Evolutionary conservation across 2,329 filamentous ascomycete genomes (phyloP), one percentile per base, ranked within the genome.

Genomic region (Botrytis deweyae): DNA sequence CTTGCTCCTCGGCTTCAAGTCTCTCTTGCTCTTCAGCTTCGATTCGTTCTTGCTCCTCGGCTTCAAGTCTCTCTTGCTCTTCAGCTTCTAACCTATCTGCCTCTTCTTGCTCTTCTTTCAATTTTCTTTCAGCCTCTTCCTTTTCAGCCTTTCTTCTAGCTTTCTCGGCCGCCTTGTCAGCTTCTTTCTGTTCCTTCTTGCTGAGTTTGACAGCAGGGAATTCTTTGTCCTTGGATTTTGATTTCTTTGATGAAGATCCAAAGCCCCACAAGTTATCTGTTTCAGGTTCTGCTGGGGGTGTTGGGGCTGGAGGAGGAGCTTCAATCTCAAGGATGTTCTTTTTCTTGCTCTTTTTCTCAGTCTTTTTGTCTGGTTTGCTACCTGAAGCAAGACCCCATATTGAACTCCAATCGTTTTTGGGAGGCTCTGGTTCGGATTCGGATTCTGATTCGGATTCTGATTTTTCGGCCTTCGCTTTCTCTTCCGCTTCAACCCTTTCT

Each of bases 171-270:
- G 86, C 78, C 78, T 85, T 87, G 20, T 78, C 77, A 6, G 86
- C 85, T 78, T 86, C 86, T 77, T 86, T 85, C 29, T 85, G 83
- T 77, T 88, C 86, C 74, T 85, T 87, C 77, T 86, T 85, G 79
- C 80, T 84, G 61, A 87, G 80, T 78, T 85, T 87, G n/a, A 76
- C 62, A 9, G 79, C 77, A 18, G 76, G 75, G 40, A 67, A 80
- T 76, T 83, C 84, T 52, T 84, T 84, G 58, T 83, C 81, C 76
- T 85, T 85, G 59, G 82, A 81, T 73, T 84, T 86, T 42, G 81
- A 82, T 75, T 83, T 85, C 73, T 78, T 77, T 72, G 79, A 74
- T 76, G 77, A 74, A 58, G 76, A 79, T 29, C 80, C 79, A 68
- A 81, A 78, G 55, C 82, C 82, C 82, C 84, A 71, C 77, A 75